A percentile compares a stretch with the other conserved stretches of the same genome.
Evolutionary conservation across 169 alveolate genomes (phyloP).

Genomic region (Babesia gibsoni): DNA sequence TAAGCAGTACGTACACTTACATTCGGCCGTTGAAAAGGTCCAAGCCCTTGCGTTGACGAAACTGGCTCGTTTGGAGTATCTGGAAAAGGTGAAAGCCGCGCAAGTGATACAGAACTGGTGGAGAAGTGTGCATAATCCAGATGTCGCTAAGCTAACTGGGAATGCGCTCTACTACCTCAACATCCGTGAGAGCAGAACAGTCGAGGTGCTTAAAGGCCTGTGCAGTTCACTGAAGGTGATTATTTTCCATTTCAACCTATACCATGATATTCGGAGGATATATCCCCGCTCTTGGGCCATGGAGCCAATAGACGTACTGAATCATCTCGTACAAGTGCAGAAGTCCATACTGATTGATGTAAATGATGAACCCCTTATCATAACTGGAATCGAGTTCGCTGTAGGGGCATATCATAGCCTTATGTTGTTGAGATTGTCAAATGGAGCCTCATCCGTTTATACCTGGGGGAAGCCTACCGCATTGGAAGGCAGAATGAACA

Average conservation of each 20-base stretch:
- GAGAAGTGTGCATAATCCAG: slow-evolving; percentile 36
- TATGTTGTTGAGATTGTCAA: slow-evolving; percentile 12
- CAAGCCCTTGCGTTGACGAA: slow-evolving; percentile 73
- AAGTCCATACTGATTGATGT: slow-evolving; percentile 22
- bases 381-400: slow-evolving; percentile 30
- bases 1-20: slow-evolving; percentile 61
- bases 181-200: slow-evolving; percentile 29
- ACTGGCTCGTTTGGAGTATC: slow-evolving; percentile 55
- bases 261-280: slow-evolving; percentile 57
- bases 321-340: slow-evolving; percentile 26
- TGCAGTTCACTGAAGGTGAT: background rate
- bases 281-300: slow-evolving; percentile 77
- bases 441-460: slow-evolving; percentile 50
- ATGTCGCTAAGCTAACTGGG: slow-evolving; percentile 5
- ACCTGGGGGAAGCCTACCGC: slow-evolving; percentile 71
- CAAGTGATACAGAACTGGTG: slow-evolving; percentile 73
- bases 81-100: slow-evolving; percentile 57
- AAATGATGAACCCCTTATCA: slow-evolving; percentile 9
- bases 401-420: slow-evolving; percentile 49
- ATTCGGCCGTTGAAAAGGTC: slow-evolving; percentile 47
- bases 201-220: background rate
- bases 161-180: slow-evolving; percentile 47
- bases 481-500: background rate
- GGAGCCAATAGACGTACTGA: slow-evolving; percentile 57
- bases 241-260: slow-evolving; percentile 37